These are phyloP conservation scores for Boletus fagicola DNA, from an alignment of 768 basidiomycete species.

Conservation along the genomic window DNA sequence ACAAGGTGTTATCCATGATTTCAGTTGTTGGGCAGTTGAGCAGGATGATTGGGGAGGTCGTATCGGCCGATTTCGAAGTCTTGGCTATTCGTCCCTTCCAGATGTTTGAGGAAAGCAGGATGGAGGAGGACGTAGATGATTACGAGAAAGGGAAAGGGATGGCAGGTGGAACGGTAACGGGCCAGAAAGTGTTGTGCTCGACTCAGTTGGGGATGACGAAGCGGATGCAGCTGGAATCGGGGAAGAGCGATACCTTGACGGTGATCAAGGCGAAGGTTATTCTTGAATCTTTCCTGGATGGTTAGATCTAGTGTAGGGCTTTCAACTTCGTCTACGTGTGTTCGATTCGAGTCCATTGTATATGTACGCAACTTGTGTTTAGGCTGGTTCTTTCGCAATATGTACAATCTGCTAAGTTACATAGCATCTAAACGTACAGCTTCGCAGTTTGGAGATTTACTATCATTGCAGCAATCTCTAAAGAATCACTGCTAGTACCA, in stretches of 20 bases:
- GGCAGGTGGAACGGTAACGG: not conserved
- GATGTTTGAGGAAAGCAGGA: conserved; percentile 4
- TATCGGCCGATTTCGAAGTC: conserved; percentile 12
- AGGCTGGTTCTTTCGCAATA: not conserved
- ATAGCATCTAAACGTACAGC: not conserved
- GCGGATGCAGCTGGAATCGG: not conserved
- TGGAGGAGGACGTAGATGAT: conserved; percentile 11
- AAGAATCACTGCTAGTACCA: not conserved
- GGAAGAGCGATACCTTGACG: conserved; percentile 1
- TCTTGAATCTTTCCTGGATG: conserved; percentile 9
- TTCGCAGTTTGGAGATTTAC: not conserved
- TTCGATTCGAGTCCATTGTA: not conserved
- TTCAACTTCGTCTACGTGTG: not conserved
- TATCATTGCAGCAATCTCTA: not conserved
- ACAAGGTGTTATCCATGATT: conserved; percentile 2
- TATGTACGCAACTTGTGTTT: not conserved
- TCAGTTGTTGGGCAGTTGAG: conserved; percentile 1
- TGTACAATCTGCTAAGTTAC: not conserved
- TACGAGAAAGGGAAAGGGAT: not conserved
- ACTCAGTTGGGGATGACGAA: conserved; percentile 15
- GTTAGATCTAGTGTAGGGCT: not conserved
- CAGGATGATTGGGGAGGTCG: conserved; percentile 6
- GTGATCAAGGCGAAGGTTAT: conserved; percentile 11
- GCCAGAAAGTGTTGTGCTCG: conserved; percentile 11
- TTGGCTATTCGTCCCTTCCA: not conserved